Percentiles rank a stretch among this genome's conserved stretches.
phyloP scores from a whole-genome alignment of 1,284 basidiomycete genomes.

The Golubevia sp. region DNA sequence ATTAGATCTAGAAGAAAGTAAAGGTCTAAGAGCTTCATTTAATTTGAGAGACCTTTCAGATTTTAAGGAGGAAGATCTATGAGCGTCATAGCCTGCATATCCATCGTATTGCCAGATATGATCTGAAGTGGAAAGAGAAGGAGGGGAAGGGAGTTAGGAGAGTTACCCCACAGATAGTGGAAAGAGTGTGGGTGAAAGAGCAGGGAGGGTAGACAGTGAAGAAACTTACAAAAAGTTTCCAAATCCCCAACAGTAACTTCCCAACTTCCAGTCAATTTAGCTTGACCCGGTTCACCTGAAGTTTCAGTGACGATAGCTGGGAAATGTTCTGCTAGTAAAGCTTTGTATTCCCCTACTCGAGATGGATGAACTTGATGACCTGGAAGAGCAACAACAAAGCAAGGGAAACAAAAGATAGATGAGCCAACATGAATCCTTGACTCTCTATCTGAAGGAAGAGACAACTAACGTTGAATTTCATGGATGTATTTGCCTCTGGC shows the following conservation, averaged over 20 bases:
- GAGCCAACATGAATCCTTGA: not conserved
- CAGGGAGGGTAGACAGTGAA: too few relatives aligned
- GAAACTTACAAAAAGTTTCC: slow-evolving; percentile 50
- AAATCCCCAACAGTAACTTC: slow-evolving; percentile 52
- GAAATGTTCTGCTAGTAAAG: slow-evolving; percentile 30
- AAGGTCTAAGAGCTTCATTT: slow-evolving; percentile 15
- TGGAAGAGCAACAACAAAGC: not conserved
- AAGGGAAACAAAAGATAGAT: not conserved
- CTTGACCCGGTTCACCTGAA: slow-evolving; percentile 2
- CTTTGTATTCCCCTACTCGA: slow-evolving; percentile 33
- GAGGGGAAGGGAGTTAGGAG: too few relatives aligned
- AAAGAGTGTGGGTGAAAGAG: too few relatives aligned
- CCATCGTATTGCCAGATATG: slow-evolving; percentile 57
- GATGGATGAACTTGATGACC: slow-evolving; percentile 41
- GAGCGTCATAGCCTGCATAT: slow-evolving; percentile 47
- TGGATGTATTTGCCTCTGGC: slow-evolving; percentile 50
- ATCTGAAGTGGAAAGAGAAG: too few relatives aligned
- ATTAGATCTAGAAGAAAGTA: slow-evolving; percentile 38
- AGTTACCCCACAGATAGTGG: too few relatives aligned
- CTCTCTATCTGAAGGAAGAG: not conserved
- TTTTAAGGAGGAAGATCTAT: not conserved
- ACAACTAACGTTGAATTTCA: slow-evolving; percentile 39
- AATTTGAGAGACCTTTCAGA: slow-evolving; percentile 11
- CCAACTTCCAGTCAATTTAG: slow-evolving; percentile 40
- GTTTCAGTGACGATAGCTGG: slow-evolving; percentile 31